These are phyloP conservation scores for Candida neerlandica DNA, from an alignment of 1,139 yeast genomes.

Conservation along the genomic window DNA sequence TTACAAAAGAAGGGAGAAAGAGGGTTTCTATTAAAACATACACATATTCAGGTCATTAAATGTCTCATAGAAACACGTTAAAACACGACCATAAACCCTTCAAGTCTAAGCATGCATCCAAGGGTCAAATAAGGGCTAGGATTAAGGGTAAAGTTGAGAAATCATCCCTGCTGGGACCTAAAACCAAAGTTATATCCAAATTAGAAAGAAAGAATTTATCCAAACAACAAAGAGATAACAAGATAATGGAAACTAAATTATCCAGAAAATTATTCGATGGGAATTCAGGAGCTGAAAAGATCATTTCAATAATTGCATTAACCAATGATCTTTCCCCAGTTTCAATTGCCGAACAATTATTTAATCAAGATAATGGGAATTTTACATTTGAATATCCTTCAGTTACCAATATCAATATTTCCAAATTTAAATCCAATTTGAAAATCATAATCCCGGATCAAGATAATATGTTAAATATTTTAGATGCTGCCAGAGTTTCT, in stretches of 20 bases:
- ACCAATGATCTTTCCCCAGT: conserved; percentile 68
- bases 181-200: conserved; percentile 56
- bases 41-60: conserved; percentile 20
- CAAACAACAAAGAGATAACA: conserved; percentile 75
- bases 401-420: conserved; percentile 51
- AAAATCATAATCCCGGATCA: conserved; percentile 78
- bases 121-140: conserved; percentile 78
- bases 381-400: conserved; percentile 41
- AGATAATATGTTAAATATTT: conserved; percentile 62
- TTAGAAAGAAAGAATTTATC: conserved; percentile 77
- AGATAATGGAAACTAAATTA: conserved; percentile 56
- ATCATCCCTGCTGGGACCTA: conserved; percentile 37
- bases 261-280: conserved; percentile 78
- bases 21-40: background rate
- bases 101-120: conserved; percentile 90
- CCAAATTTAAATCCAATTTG: conserved; percentile 73
- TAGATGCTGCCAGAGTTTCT: conserved; percentile 87
- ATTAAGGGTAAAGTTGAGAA: conserved; percentile 90
- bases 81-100: conserved; percentile 87
- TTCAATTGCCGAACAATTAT: conserved; percentile 56
- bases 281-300: conserved; percentile 75
- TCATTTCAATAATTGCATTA: conserved; percentile 78
- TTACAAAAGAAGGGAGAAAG: background rate
- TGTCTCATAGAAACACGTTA: conserved; percentile 82
- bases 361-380: conserved; percentile 36